Evolutionary conservation across 31 red algal genomes (phyloP).

Genomic region (Pterothamnion heteromorphum): DNA sequence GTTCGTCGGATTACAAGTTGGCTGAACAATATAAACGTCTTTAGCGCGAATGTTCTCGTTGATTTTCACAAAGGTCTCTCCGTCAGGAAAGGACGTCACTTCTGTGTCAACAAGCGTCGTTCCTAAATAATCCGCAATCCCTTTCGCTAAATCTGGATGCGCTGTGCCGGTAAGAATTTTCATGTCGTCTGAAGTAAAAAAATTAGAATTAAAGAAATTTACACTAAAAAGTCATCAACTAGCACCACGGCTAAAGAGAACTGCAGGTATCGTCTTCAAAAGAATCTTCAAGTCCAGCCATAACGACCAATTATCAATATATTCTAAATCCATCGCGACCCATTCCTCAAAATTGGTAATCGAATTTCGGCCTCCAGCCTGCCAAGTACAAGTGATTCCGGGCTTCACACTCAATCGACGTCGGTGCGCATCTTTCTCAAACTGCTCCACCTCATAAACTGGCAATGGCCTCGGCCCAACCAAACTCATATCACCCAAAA

Average conservation of each 20-base stretch:
- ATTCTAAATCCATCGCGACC: constrained; percentile 23
- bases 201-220: no score
- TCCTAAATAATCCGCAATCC: constrained; percentile 71
- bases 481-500: constrained; percentile 40
- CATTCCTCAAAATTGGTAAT: constrained; percentile 42
- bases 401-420: constrained; percentile 28
- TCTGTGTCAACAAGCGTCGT: constrained; percentile 60
- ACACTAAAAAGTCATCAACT: neutral
- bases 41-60: constrained; percentile 94
- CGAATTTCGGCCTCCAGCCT: neutral
- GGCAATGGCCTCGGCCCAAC: constrained; percentile 20
- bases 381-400: constrained; percentile 39
- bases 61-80: constrained; percentile 89
- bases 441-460: neutral
- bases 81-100: constrained; percentile 86
- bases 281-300: constrained; percentile 28
- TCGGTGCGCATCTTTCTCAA: neutral
- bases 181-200: no score
- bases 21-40: constrained; percentile 95
- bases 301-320: constrained; percentile 39
- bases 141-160: constrained; percentile 68
- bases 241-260: constrained; percentile 7
- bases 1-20: constrained; percentile 90
- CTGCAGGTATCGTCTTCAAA: constrained; percentile 43
- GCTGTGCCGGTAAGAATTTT: no score